Evolutionary conservation across 2,329 filamentous ascomycete genomes (phyloP), one percentile per base, ranked within the genome.

Genomic region (Aspergillus uvarum): DNA sequence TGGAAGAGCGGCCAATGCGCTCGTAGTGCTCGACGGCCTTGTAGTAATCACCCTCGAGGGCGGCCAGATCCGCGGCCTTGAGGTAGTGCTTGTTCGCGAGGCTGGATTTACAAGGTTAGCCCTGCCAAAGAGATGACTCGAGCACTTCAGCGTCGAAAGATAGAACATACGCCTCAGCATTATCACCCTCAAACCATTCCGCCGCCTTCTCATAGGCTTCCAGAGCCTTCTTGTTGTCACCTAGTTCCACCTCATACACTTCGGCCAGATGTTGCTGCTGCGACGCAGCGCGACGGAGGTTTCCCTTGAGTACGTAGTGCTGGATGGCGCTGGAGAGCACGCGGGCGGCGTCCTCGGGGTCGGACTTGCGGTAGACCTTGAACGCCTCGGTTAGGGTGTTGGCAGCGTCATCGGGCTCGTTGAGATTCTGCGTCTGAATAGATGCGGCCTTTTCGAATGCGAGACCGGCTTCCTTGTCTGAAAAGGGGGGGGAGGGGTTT

Each of bases 21-120:
- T 98, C 94, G 79, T 90, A 97, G 67, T 88, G 84, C 64, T 89
- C 84, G 68, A 93, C 91, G 59, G 92, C 86, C 77, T 89, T 91
- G 80, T 88, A 88, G 80, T 96, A 97, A 74, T 97, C 91, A 61
- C 81, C 86, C 59, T 92, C 89, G 14, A 96, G 79, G 12, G 91
- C 95, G 6, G 91, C 84, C 50, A 97, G 82, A 70, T 98, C 95
- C 51, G 92, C 94, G 10, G 93, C 90, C 80, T 97, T 97, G 67
- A 97, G 86, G 82, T 86, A 96, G 61, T 95, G 86, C 78, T 97
- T 97, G 81, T 96, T 98, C 64, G 93, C 92, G 32, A 96, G 84
- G 38, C 90, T 92, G 35, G 54, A 31, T 14, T 29, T 44, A 35
- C 5, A 3, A 32, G 21, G 4, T 22, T 16, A 22, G 6, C 16